Conservation (phyloP, 495 filamentous ascomycete genomes). For the Penicillium goetzii region DNA sequence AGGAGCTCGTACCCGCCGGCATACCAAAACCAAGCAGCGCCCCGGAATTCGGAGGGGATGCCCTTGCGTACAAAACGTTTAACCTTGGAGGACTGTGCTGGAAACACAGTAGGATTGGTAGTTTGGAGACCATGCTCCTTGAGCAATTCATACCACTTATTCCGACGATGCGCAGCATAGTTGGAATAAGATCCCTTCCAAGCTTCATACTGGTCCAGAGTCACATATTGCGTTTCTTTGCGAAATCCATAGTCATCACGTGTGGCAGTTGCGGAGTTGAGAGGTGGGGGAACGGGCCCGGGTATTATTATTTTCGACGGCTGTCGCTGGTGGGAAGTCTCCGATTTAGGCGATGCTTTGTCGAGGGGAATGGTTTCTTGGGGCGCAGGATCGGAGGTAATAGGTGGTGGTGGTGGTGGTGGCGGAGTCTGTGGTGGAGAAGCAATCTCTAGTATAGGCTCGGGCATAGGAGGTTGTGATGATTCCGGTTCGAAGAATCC, state of each 20-base stretch:
- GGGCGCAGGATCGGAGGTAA: conserved; percentile 8
- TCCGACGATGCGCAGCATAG: conserved; percentile 67
- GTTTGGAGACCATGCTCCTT: conserved; percentile 74
- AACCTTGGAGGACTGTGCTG: conserved; percentile 75
- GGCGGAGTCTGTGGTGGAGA: conserved; percentile 15
- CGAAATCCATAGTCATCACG: conserved; percentile 92
- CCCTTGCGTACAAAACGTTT: conserved; percentile 93
- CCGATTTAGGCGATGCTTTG: conserved; percentile 10
- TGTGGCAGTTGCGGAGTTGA: conserved; percentile 36
- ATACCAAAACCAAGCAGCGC: conserved; percentile 96
- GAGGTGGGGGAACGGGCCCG: conserved; percentile 44
- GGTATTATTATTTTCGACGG: conserved; percentile 49
- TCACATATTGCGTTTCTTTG: conserved; percentile 82
- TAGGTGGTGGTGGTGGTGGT: conserved; percentile 2
- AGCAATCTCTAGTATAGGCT: conserved; percentile 13
- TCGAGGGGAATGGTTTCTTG: conserved; percentile 10
- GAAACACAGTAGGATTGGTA: conserved; percentile 74
- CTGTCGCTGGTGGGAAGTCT: conserved; percentile 28
- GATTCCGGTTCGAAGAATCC: conserved; percentile 5
- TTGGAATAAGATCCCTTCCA: conserved; percentile 76
- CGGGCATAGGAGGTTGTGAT: conserved; percentile 11
- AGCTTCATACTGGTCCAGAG: conserved; percentile 72
- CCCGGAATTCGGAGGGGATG: conserved; percentile 91
- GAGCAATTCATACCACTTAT: conserved; percentile 81
- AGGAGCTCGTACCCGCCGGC: conserved; percentile 83